Conservation (phyloP, 2,329 filamentous ascomycete genomes). For the Arthrobotrys megalospora region DNA sequence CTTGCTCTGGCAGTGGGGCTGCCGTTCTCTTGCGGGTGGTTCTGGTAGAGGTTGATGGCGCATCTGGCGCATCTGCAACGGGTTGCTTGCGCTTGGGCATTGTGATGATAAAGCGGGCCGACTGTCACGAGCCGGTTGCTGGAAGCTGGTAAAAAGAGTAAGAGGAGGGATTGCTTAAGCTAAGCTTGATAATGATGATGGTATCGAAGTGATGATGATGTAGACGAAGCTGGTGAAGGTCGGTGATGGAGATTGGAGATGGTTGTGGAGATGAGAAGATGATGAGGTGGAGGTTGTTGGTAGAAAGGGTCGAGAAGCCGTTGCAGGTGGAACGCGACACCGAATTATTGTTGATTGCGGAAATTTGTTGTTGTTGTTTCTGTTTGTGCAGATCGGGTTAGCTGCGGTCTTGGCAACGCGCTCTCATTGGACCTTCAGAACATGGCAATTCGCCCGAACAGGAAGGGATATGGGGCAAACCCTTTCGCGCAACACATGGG, state of each 20-base stretch:
- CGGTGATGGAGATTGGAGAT: background rate
- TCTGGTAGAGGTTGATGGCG: background rate
- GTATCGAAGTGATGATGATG: constrained; percentile 9
- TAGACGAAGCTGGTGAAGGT: background rate
- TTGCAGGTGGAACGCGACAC: constrained; percentile 45
- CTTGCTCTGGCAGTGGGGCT: background rate
- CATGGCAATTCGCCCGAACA: constrained; percentile 5
- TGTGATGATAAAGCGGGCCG: constrained; percentile 7
- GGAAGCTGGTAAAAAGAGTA: background rate
- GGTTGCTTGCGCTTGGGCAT: constrained; percentile 13
- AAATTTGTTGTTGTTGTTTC: constrained; percentile 60
- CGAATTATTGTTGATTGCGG: constrained; percentile 45
- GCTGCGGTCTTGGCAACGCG: constrained; percentile 20
- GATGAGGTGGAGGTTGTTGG: constrained; percentile 7
- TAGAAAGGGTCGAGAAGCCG: constrained; percentile 3
- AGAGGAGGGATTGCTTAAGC: constrained; percentile 2
- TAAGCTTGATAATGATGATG: constrained; percentile 8
- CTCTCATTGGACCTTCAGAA: constrained; percentile 29
- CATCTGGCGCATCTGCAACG: background rate
- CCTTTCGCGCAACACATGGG: constrained; percentile 9
- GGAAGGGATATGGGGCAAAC: constrained; percentile 22
- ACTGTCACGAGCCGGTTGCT: constrained; percentile 22
- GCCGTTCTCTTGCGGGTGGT: background rate
- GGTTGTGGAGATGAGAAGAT: constrained; percentile 1
- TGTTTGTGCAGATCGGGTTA: constrained; percentile 49